These are phyloP conservation scores for Boehmeria nivea DNA, from an alignment of 306 rosid genomes.

Conservation along the genomic window DNA sequence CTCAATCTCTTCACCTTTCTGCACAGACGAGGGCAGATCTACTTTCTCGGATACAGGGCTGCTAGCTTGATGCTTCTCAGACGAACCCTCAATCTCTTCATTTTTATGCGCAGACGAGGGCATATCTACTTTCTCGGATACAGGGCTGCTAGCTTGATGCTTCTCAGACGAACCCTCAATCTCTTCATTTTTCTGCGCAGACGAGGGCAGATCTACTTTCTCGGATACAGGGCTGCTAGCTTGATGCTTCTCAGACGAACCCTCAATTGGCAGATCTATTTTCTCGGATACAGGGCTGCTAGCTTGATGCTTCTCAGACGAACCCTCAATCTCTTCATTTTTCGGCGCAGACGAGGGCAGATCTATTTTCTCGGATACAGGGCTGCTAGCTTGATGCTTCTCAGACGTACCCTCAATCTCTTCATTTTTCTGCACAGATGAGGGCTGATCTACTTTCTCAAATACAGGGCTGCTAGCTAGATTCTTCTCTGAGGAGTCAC, in stretches of 20 bases:
- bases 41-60: constrained; percentile 5
- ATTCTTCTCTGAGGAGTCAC: constrained; percentile 1
- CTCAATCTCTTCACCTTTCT: constrained; percentile 5
- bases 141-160: constrained; percentile 6
- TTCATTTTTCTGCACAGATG: neutral
- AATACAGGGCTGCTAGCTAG: constrained; percentile 5
- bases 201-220: neutral
- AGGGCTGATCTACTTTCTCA: neutral
- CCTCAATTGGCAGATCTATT: neutral
- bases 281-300: no score
- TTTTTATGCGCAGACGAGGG: neutral
- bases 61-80: constrained; percentile 11
- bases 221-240: constrained; percentile 9
- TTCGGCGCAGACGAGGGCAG: neutral
- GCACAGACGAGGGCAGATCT: neutral
- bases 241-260: constrained; percentile 1
- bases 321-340: constrained; percentile 3
- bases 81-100: constrained; percentile 3
- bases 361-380: constrained; percentile 4
- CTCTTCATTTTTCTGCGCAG: constrained; percentile 5
- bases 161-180: constrained; percentile 3
- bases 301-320: constrained; percentile 1
- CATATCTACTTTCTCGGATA: constrained; percentile 3
- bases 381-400: constrained; percentile 15
- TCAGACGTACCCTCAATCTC: constrained; percentile 7